Evolutionary conservation across 2,329 filamentous ascomycete species (phyloP).

Genomic region (Pyrenophora tritici-repentis): DNA sequence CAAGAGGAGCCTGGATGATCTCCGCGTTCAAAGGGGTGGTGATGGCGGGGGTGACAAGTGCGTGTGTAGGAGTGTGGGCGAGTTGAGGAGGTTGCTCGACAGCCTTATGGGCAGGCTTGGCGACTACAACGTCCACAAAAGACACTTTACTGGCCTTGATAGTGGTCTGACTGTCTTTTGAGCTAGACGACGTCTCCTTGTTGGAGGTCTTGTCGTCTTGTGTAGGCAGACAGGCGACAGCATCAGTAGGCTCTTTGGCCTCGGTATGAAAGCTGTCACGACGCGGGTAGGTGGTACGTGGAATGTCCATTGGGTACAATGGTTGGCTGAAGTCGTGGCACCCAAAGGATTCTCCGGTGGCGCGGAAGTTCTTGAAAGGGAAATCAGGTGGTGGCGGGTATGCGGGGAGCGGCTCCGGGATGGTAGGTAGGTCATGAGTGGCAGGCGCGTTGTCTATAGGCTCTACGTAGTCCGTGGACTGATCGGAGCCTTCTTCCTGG

Average conservation of each 20-base stretch:
- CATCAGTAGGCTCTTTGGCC: too few species aligned
- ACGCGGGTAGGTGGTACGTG: too few species aligned
- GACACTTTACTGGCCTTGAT: not conserved
- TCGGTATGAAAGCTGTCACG: too few species aligned
- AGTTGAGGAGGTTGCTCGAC: not conserved
- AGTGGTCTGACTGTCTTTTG: not conserved
- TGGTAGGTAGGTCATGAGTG: not conserved
- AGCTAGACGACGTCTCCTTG: not conserved
- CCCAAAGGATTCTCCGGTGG: conserved; percentile 6
- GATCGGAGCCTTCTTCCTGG: not conserved
- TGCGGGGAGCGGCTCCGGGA: not conserved
- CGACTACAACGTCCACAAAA: not conserved
- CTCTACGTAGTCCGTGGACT: not conserved
- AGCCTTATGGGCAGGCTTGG: not conserved
- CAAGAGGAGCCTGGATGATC: not conserved
- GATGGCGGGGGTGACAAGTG: not conserved
- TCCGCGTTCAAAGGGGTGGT: not conserved
- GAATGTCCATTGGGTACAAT: too few species aligned
- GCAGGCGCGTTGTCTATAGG: not conserved
- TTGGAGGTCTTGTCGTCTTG: not conserved
- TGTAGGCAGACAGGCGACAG: not conserved
- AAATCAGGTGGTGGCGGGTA: not conserved
- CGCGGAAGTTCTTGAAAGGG: conserved; percentile 7
- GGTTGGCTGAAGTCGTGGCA: too few species aligned
- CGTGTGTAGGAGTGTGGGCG: not conserved